These are phyloP conservation scores for Zygoascus bituminiphila DNA, from an alignment of 805 yeast genomes.

Conservation along the genomic window DNA sequence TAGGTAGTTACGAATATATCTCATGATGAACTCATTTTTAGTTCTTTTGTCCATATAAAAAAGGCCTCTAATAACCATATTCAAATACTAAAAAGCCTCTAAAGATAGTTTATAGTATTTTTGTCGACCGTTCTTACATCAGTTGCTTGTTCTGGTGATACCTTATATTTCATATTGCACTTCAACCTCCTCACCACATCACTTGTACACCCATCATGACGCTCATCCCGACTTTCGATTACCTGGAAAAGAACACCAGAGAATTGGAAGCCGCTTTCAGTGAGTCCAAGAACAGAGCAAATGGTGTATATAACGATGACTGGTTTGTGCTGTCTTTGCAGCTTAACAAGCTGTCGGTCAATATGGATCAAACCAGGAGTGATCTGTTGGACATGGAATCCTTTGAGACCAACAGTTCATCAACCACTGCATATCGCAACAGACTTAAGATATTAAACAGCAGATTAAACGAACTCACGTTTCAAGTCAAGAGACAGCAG, in stretches of 20 bases:
- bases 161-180: too few relatives aligned
- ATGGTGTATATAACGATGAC: slow-evolving; percentile 5
- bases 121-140: too few relatives aligned
- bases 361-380: slow-evolving; percentile 17
- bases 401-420: not conserved
- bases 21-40: too few relatives aligned
- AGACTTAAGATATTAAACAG: not conserved
- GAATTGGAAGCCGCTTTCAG: not conserved
- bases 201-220: not conserved
- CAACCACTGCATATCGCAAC: not conserved
- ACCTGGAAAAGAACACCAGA: not conserved
- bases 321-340: slow-evolving; percentile 14
- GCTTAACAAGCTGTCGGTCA: slow-evolving; percentile 13
- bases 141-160: too few relatives aligned
- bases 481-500: not conserved
- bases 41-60: too few relatives aligned
- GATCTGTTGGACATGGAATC: slow-evolving; percentile 16
- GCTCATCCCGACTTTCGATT: not conserved
- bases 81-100: too few relatives aligned
- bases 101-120: too few relatives aligned
- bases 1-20: too few relatives aligned
- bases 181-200: not conserved
- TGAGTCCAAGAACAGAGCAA: not conserved
- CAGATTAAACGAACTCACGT: not conserved
- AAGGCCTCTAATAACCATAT: too few relatives aligned